Conservation (phyloP, 176 grass and related monocot genomes). For the Aechmea fasciata region DNA sequence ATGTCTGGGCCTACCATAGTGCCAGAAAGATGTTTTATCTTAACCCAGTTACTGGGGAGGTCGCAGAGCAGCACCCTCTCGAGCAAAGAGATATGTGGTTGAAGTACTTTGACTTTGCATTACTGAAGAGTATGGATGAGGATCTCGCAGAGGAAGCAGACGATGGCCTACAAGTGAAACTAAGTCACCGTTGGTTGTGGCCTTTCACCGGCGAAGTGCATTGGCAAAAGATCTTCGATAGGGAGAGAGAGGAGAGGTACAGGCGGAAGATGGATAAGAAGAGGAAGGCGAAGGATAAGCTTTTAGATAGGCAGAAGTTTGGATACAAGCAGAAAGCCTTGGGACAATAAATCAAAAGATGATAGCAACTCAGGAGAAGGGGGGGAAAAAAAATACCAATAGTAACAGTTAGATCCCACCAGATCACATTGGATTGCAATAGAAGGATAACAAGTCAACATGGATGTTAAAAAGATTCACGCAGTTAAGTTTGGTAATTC, state of each 20-base stretch:
- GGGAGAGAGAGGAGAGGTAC: slow-evolving; percentile 76
- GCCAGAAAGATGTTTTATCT: slow-evolving; percentile 78
- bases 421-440: too few species aligned
- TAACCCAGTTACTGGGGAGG: slow-evolving; percentile 49
- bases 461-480: background rate
- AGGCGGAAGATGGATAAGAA: slow-evolving; percentile 88
- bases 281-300: slow-evolving; percentile 65
- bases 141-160: slow-evolving; percentile 95
- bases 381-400: background rate
- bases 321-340: slow-evolving; percentile 97
- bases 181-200: slow-evolving; percentile 63
- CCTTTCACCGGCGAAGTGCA: slow-evolving; percentile 76
- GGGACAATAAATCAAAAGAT: slow-evolving; percentile 34
- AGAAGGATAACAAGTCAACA: background rate
- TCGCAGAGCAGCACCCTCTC: slow-evolving; percentile 60
- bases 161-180: slow-evolving; percentile 45
- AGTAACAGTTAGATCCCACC: too few species aligned
- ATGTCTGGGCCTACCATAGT: slow-evolving; percentile 98
- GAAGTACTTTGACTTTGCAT: slow-evolving; percentile 72
- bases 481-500: slow-evolving; percentile 16
- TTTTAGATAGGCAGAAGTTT: slow-evolving; percentile 73
- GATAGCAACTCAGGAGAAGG: background rate
- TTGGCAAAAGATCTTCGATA: slow-evolving; percentile 74
- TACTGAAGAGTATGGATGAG: slow-evolving; percentile 96
- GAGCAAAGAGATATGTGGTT: slow-evolving; percentile 68